phyloP scores from a whole-genome alignment of 768 basidiomycete genomes.

The Psilocybe azurescens region DNA sequence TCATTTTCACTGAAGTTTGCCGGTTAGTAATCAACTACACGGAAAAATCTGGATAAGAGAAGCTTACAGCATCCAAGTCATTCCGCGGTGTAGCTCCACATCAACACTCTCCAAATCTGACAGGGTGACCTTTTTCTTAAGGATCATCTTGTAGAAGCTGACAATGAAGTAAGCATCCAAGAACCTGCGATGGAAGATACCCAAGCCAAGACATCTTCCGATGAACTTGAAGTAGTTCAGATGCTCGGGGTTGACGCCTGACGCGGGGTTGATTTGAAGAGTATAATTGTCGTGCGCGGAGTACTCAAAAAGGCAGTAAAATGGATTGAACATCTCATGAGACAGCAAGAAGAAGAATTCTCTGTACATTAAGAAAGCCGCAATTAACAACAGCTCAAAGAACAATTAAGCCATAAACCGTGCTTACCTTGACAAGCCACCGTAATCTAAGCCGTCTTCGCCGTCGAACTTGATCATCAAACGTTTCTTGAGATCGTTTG shows the following conservation, averaged over 20 bases:
- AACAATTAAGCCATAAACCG: not conserved
- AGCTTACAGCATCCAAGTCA: slow-evolving; percentile 98
- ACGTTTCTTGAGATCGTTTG: slow-evolving; percentile 97
- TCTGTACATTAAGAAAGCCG: slow-evolving; percentile 44
- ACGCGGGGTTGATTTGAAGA: slow-evolving; percentile 98
- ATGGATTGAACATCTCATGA: slow-evolving; percentile 99
- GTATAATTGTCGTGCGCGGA: slow-evolving; percentile 99
- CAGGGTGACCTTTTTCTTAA: slow-evolving; percentile 96
- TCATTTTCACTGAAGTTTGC: slow-evolving; percentile 80
- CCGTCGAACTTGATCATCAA: slow-evolving; percentile 99
- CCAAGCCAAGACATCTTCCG: slow-evolving; percentile 91
- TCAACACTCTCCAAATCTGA: slow-evolving; percentile 97
- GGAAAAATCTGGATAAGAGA: slow-evolving; percentile 10
- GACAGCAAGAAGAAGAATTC: slow-evolving; percentile 99
- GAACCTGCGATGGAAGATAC: slow-evolving; percentile 99
- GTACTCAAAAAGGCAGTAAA: slow-evolving; percentile 99
- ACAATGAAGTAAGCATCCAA: slow-evolving; percentile 99
- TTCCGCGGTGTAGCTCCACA: slow-evolving; percentile 89
- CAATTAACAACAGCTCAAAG: not conserved
- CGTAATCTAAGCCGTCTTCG: slow-evolving; percentile 98
- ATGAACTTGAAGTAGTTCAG: slow-evolving; percentile 99
- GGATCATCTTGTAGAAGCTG: slow-evolving; percentile 99
- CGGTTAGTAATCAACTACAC: not conserved
- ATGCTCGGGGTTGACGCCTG: slow-evolving; percentile 98
- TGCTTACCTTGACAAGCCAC: slow-evolving; percentile 89